Evolutionary conservation across 2,329 filamentous ascomycete genomes (phyloP).

Genomic region (Dactylonectria macrodidyma): DNA sequence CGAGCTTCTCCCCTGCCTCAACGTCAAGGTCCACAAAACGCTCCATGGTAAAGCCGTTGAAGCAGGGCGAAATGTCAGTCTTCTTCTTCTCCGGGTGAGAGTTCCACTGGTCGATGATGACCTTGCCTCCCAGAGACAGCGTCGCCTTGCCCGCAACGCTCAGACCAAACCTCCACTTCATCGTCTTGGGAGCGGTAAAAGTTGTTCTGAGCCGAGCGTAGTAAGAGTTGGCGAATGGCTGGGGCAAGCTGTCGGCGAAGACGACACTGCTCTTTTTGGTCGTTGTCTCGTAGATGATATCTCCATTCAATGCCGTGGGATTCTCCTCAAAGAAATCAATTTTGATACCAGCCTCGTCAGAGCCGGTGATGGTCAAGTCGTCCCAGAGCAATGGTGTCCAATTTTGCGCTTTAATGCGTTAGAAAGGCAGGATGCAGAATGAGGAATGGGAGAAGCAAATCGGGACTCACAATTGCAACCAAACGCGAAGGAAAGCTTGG

Average conservation of each 20-base stretch:
- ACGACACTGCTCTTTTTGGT: too few relatives aligned
- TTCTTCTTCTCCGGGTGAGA: conserved; percentile 49
- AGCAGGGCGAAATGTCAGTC: conserved; percentile 47
- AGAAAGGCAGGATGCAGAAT: too few relatives aligned
- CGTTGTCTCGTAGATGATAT: too few relatives aligned
- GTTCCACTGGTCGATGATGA: conserved; percentile 48
- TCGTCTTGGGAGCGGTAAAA: neutral
- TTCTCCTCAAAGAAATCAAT: too few relatives aligned
- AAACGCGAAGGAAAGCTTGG: neutral
- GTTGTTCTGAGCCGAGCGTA: neutral
- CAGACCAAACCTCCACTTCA: neutral
- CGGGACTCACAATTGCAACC: neutral
- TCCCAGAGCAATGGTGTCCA: too few relatives aligned
- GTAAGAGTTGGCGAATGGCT: too few relatives aligned
- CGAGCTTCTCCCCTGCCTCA: conserved; percentile 16
- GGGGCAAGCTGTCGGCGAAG: too few relatives aligned
- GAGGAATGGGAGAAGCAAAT: neutral
- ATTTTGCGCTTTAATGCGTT: too few relatives aligned
- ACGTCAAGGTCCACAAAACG: conserved; percentile 31
- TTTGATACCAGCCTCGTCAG: too few relatives aligned
- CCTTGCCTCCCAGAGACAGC: conserved; percentile 50
- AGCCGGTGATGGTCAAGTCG: too few relatives aligned
- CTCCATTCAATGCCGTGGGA: too few relatives aligned
- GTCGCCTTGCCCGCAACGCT: conserved; percentile 44
- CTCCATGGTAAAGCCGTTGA: conserved; percentile 51